Percentiles rank a stretch among this genome's conserved stretches.
Evolutionary conservation across 495 filamentous ascomycete genomes (phyloP).

Genomic region (Cladorrhinum samala): DNA sequence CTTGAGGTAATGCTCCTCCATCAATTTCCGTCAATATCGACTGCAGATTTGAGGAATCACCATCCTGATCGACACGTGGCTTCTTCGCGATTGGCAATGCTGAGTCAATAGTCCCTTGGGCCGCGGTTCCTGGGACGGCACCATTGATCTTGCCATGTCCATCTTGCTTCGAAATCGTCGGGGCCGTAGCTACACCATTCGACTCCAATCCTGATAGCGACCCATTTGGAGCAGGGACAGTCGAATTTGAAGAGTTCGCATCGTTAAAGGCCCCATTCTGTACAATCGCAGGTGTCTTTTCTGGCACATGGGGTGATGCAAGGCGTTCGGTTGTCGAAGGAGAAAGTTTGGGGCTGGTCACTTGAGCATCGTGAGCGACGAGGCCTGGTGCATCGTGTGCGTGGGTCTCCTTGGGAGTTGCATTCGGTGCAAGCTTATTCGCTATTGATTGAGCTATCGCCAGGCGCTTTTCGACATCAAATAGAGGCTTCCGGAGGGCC

Average conservation of each 20-base stretch:
- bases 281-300: background rate
- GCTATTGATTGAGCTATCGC: conserved; percentile 17
- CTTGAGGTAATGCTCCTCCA: conserved; percentile 4
- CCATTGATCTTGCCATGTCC: background rate
- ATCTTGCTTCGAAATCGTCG: background rate
- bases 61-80: conserved; percentile 1
- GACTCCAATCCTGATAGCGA: background rate
- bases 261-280: background rate
- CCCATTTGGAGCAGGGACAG: background rate
- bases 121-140: no score
- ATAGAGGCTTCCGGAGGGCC: conserved; percentile 42
- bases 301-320: background rate
- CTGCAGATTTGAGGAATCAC: background rate
- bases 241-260: background rate
- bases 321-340: background rate
- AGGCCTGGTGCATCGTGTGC: background rate
- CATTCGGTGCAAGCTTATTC: background rate
- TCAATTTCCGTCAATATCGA: conserved; percentile 4
- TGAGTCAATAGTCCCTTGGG: background rate
- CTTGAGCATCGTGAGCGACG: background rate
- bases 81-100: background rate
- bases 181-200: background rate
- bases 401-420: background rate
- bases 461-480: conserved; percentile 17
- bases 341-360: background rate